Conservation (phyloP, 176 grass and related monocot genomes). For the Hordeum marinum region DNA sequence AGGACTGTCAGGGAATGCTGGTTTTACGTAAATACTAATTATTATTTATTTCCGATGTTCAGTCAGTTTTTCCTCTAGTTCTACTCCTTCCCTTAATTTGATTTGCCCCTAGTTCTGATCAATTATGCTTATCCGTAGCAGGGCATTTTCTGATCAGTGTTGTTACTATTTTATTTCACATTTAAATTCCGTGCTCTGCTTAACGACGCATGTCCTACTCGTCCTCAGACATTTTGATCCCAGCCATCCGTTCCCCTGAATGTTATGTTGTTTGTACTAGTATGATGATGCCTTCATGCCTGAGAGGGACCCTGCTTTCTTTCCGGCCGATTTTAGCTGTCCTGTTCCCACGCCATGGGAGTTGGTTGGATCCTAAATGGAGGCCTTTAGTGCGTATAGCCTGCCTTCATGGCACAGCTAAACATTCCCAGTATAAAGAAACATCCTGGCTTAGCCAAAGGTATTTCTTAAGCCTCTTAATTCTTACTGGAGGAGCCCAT, state of each 20-base stretch:
- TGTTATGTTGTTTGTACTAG: constrained; percentile 36
- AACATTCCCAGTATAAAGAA: constrained; percentile 16
- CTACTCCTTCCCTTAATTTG: not conserved
- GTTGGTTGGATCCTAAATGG: constrained; percentile 33
- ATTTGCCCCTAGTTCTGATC: too few relatives aligned
- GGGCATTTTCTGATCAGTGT: too few relatives aligned
- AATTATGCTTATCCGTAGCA: too few relatives aligned
- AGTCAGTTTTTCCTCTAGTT: not conserved
- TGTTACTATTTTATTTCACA: too few relatives aligned
- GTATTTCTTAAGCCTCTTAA: constrained; percentile 36
- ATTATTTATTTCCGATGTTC: not conserved
- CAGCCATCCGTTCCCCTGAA: not conserved
- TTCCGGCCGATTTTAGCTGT: constrained; percentile 19
- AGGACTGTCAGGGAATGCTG: not conserved
- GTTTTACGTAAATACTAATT: not conserved
- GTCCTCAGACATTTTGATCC: not conserved
- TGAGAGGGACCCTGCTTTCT: constrained; percentile 20
- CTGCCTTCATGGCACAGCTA: constrained; percentile 1
- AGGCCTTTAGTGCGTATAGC: constrained; percentile 22
- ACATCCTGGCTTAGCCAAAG: constrained; percentile 10
- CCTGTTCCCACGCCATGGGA: constrained; percentile 11
- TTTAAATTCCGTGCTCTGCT: not conserved
- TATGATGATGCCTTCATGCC: constrained; percentile 23
- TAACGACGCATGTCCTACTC: not conserved
- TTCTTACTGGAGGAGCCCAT: not conserved